Evolutionary conservation across 306 rosid species (phyloP).

Genomic region (Fragaria nilgerrensis): DNA sequence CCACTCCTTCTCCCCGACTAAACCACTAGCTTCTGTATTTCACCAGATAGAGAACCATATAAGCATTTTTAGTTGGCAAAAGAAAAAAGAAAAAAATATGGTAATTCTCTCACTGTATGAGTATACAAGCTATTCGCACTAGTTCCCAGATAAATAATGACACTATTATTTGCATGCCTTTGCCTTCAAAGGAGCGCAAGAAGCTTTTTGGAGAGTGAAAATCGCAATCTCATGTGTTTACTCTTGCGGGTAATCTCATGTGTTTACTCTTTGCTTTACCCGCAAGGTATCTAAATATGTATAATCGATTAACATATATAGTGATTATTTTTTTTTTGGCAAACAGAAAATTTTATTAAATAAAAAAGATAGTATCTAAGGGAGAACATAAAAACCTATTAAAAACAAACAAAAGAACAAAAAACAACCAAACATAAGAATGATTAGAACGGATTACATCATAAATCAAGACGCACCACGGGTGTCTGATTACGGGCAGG

Average conservation of each 20-base stretch:
- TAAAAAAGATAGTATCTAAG: too few relatives aligned
- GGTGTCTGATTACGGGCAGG: too few relatives aligned
- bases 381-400: too few relatives aligned
- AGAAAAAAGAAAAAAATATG: too few relatives aligned
- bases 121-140: background rate
- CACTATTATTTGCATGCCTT: background rate
- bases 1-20: conserved; percentile 37
- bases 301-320: background rate
- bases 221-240: background rate
- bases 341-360: too few relatives aligned
- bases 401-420: too few relatives aligned
- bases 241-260: background rate
- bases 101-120: background rate
- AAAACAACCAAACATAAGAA: too few relatives aligned
- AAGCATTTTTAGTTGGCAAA: background rate
- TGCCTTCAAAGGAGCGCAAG: background rate
- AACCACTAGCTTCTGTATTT: conserved; percentile 24
- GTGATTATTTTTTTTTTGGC: too few relatives aligned
- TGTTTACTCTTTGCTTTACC: background rate
- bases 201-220: background rate
- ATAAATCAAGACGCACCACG: too few relatives aligned
- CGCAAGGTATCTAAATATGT: background rate
- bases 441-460: too few relatives aligned
- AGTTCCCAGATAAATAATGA: background rate
- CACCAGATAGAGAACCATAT: background rate